Percentiles rank a stretch among this genome's conserved stretches.
phyloP scores from a whole-genome alignment of 2,329 filamentous ascomycete species.

The Mariannaea elegans region DNA sequence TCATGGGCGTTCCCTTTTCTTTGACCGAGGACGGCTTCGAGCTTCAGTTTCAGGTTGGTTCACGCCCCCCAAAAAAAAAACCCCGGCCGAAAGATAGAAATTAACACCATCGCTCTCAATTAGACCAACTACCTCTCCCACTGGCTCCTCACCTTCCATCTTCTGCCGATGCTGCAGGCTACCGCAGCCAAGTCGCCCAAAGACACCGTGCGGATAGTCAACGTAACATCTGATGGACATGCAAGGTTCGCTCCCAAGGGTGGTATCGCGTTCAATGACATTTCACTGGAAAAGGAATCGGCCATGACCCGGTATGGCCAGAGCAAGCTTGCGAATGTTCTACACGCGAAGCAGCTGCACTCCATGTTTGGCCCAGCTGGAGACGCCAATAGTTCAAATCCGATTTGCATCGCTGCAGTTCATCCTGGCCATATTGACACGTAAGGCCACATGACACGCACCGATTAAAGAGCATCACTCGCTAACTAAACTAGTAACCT shows the following conservation, averaged over 20 bases:
- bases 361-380: background rate
- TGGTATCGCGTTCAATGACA: slow-evolving; percentile 34
- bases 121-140: slow-evolving; percentile 53
- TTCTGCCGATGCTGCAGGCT: slow-evolving; percentile 47
- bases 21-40: slow-evolving; percentile 48
- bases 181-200: slow-evolving; percentile 38
- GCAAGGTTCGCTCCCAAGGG: slow-evolving; percentile 18
- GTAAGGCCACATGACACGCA: background rate
- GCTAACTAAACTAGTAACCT: slow-evolving; percentile 17
- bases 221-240: slow-evolving; percentile 36
- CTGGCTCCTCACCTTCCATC: slow-evolving; percentile 50
- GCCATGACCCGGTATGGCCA: slow-evolving; percentile 14
- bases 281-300: slow-evolving; percentile 9
- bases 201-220: slow-evolving; percentile 29
- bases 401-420: slow-evolving; percentile 13
- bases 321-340: slow-evolving; percentile 19
- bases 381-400: background rate
- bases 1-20: slow-evolving; percentile 46
- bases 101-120: too few species aligned
- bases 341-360: slow-evolving; percentile 16
- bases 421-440: slow-evolving; percentile 27
- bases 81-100: too few species aligned
- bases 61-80: too few species aligned
- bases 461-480: too few species aligned
- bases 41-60: slow-evolving; percentile 48